Percentiles rank a stretch among this genome's conserved stretches.
phyloP scores from a whole-genome alignment of 345 rosid genomes.

The Eucalyptus paniculata region DNA sequence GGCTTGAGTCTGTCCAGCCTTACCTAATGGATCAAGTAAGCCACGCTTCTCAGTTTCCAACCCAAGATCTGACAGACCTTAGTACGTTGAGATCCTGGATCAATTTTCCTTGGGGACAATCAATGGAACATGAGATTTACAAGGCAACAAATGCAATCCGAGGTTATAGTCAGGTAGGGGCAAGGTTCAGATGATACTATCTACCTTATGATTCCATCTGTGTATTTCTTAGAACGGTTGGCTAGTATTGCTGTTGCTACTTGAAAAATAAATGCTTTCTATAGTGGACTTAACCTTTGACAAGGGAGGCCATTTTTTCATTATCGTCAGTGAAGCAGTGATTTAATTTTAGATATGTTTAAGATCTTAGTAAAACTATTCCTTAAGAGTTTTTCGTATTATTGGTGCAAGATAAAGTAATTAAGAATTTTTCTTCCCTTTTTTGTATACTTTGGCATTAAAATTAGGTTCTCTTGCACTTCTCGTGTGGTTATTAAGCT shows the following conservation, averaged over 20 bases:
- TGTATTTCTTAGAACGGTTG: background rate
- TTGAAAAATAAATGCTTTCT: background rate
- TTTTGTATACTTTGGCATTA: background rate
- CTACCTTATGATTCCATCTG: background rate
- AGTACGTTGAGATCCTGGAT: constrained; percentile 97
- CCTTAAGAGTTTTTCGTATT: background rate
- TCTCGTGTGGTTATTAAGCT: background rate
- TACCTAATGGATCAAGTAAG: constrained; percentile 91
- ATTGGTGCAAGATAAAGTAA: background rate
- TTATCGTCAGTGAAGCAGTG: background rate
- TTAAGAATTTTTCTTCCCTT: background rate
- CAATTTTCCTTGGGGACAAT: constrained; percentile 94
- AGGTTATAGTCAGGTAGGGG: constrained; percentile 58
- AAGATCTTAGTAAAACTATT: background rate
- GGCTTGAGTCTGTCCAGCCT: constrained; percentile 78
- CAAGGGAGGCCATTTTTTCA: background rate
- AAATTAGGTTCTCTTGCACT: background rate
- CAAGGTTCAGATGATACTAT: background rate
- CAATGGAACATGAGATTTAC: constrained; percentile 88
- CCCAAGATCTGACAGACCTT: constrained; percentile 82
- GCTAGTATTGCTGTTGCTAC: background rate
- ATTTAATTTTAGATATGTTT: background rate
- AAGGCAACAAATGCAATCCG: constrained; percentile 78
- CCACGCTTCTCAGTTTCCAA: constrained; percentile 82
- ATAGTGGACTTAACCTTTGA: background rate